Base-by-base conservation (phyloP, 192 early-diverging fungal genomes). In the Gaertneriomyces semiglobifer region DNA sequence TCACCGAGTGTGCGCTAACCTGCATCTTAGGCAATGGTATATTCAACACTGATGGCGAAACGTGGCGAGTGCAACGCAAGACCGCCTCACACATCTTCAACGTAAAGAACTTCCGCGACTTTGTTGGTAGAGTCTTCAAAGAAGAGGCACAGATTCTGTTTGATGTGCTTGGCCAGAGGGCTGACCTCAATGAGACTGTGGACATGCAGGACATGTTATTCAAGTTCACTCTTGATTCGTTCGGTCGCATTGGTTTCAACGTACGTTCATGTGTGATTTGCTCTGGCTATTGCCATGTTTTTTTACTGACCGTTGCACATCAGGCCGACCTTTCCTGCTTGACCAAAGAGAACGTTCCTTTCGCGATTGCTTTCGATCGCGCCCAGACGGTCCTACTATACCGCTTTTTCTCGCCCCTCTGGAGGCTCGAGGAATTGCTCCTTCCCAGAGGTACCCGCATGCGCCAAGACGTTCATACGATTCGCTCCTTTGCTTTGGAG, bases 1-100 rank as follows among this genome's bases (percentile, higher is more conserved):
- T 33, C 25, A 33, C 25, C 25, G 25, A 33, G 25, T 33, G 25
- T 33, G 25, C 25, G 25, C 25, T 33, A 33, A 33, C 25, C 25
- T 33, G 25, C 25, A 33, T 33, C 25, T 33, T 33, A 33, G 25
- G 25, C 1, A 62, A 81, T 48, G 88, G 88, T 38, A 90, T 90
- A 65, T 90, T 90, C 65, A 87, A 84, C 71, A 73, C 80, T 3
- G 88, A 90, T 59, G 89, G 89, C 16, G 82, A 86, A 1, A 60
- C 65, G 6, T 90, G 89, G 88, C 75, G 75, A 25, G 66, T 63
- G 3, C 86, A 88, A 19, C 74, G 88, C 33, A 88, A 90, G 56
- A 70, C 62, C 6, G 70, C 74, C 16, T 71, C 74, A 44, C 66
- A 74, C 16, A 74, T 80, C 53, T 81, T 80, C 70, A 81, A 58